These are phyloP conservation scores for Saccharomyces hybrid DNA, from an alignment of 1,139 yeast species.

Conservation along the genomic window DNA sequence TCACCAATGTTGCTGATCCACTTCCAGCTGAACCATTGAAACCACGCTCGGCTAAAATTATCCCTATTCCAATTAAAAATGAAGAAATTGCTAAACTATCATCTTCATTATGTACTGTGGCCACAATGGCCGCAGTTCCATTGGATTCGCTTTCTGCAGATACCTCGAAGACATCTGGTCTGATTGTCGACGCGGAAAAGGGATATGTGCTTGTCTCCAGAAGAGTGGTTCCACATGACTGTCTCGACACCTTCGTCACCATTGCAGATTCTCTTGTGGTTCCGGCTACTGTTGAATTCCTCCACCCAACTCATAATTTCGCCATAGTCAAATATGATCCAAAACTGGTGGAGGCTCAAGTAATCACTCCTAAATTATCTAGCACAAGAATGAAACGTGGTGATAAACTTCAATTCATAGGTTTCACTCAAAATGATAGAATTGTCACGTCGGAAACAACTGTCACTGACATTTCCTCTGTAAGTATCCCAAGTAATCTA, in stretches of 20 bases:
- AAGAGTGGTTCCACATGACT: constrained; percentile 73
- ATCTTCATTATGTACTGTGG: constrained; percentile 60
- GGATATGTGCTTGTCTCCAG: constrained; percentile 81
- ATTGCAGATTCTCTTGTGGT: constrained; percentile 81
- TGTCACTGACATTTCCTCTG: constrained; percentile 67
- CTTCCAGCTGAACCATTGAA: constrained; percentile 43
- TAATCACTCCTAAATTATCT: constrained; percentile 58
- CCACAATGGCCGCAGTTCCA: constrained; percentile 56
- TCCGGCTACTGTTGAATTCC: constrained; percentile 71
- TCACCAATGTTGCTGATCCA: constrained; percentile 58
- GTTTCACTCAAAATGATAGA: constrained; percentile 65
- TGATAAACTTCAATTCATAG: constrained; percentile 66
- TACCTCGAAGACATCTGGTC: constrained; percentile 61
- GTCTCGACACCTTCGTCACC: constrained; percentile 68
- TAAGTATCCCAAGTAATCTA: constrained; percentile 62
- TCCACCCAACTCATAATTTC: constrained; percentile 85
- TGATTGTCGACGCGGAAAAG: constrained; percentile 67
- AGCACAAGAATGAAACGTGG: constrained; percentile 60
- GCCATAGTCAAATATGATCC: constrained; percentile 84
- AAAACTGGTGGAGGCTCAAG: constrained; percentile 50
- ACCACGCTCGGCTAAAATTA: constrained; percentile 61
- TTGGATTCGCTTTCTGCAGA: constrained; percentile 66
- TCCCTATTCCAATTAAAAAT: constrained; percentile 58
- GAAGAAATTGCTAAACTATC: constrained; percentile 49
- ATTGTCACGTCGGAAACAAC: constrained; percentile 68